Evolutionary conservation across 129 eudicot genomes (phyloP), one percentile per base, ranked within the genome.

Genomic region (Smallanthus sonchifolius): DNA sequence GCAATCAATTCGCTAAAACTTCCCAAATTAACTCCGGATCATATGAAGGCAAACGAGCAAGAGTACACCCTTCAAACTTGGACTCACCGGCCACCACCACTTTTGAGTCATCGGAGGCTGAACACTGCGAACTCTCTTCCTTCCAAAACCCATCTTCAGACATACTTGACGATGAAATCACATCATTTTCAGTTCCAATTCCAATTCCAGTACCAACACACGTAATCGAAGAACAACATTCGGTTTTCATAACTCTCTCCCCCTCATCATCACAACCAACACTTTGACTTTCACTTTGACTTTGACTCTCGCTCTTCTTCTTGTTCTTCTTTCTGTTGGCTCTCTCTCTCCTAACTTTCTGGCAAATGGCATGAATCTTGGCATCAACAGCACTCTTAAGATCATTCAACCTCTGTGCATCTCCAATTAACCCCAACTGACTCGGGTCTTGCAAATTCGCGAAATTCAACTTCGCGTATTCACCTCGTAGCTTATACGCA

Each of bases 401-500:
- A 10, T 86, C 89, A 28, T 77, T 82, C 59, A 91, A 35, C 78
- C 81, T 82, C 24, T 86, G 77, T 0, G 71, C 51, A 70, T 88
- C 97, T n/a, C 92, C 95, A 44, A 79, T 79, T 10, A 91, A 55
- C 10, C 97, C 97, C 14, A 94, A n/a, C 48, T 81, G 80, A 62
- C 81, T 77, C 19, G 84, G 86, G 69, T 94, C 99, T 7, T 76
- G 73, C n/a, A 94, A 42, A 63, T 94, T 88, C 2, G 97, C 96
- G 56, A 94, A 94, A 57, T 94, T 94, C 71, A 94, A 54, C 9
- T 92, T 81, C 5, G 99, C 99, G 40, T 94, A 94, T 64, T 91
- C 96, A 0, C 99, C 99, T 4, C 99, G 92, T 2, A 94, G 90
- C 88, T 94, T 94, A 75, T 90, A 91, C 2, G 99, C 99, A 10